Percentiles rank a stretch among this genome's conserved stretches.
phyloP scores from a whole-genome alignment of 176 grass and related monocot species.

The Thinopyrum elongatum region DNA sequence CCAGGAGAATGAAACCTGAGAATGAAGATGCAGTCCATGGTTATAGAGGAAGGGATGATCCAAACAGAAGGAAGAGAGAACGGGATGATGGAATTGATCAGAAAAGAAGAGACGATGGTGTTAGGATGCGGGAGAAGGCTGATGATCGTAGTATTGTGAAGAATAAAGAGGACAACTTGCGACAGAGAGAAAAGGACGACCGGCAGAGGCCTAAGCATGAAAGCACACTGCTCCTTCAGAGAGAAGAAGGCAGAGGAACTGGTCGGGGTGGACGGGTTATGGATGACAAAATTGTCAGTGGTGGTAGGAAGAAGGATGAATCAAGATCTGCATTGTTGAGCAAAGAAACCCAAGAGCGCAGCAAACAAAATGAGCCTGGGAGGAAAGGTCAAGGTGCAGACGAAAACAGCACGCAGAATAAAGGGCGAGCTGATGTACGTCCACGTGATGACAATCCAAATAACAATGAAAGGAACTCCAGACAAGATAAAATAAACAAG shows the following conservation, averaged over 20 bases:
- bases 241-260: constrained; percentile 73
- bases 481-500: constrained; percentile 62
- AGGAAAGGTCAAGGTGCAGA: constrained; percentile 62
- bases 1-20: constrained; percentile 70
- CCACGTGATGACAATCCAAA: constrained; percentile 61
- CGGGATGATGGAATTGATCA: constrained; percentile 66
- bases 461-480: constrained; percentile 64
- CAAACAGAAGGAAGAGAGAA: constrained; percentile 75
- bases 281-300: constrained; percentile 52
- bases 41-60: constrained; percentile 69
- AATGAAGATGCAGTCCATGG: constrained; percentile 55
- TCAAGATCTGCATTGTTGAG: constrained; percentile 43
- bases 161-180: constrained; percentile 64
- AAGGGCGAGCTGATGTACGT: constrained; percentile 57
- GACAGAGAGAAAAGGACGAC: constrained; percentile 79
- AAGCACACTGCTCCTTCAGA: constrained; percentile 43
- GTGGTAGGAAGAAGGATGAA: constrained; percentile 60
- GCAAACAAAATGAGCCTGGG: constrained; percentile 42
- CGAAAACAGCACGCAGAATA: constrained; percentile 50
- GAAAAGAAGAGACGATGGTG: constrained; percentile 64
- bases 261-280: constrained; percentile 40
- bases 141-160: constrained; percentile 56
- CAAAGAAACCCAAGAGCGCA: constrained; percentile 60
- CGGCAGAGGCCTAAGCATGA: constrained; percentile 84
- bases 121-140: constrained; percentile 59